Base-by-base conservation (phyloP, 352 stramenopile species). In the Thalassiosira livingstoniorum region DNA sequence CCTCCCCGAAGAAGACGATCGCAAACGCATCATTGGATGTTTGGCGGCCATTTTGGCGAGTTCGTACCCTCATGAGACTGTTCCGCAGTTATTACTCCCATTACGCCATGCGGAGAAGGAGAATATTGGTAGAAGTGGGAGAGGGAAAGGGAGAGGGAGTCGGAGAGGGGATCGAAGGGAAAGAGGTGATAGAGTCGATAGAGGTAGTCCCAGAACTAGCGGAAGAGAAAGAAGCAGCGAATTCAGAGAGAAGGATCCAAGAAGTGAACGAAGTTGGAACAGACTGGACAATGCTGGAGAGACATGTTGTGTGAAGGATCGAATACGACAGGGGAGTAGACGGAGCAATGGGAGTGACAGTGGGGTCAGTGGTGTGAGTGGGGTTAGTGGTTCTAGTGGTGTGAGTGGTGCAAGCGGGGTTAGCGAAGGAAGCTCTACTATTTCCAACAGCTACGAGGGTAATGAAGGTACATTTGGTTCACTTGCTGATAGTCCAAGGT, bases 11-110 rank as follows among this genome's bases (percentile, higher is more conserved):
- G 79, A 83, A 73, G 47, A 43, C 5, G 79, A 86, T 67, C 62
- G 79, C 42, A 86, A 86, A 71, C 62, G 79, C 58, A 77, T 86
- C 25, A 43, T 86, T 69, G 89, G 89, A 51, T 94, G 89, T 72
- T 58, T 94, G 29, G 89, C 89, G 10, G 87, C 85, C 39, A 75
- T 94, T n/a, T 85, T 94, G 39, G 84, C 89, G 32, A 87, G 80
- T 57, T 72, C 75, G 11, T 92, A 92, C 71, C 67, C 87, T 42
- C 91, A 92, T 57, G 89, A 94, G 39, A 84, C 75, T 58, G 78
- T 63, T 39, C 75, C 72, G 4, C 53, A 85, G 72, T 71, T 86
- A 23, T 43, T 78, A 55, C 51, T 80, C 25, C n/a, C n/a, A n/a
- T n/a, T n/a, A n/a, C n/a, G n/a, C n/a, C n/a, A n/a, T n/a, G n/a